These are phyloP conservation scores for Carallia brachiata DNA, from an alignment of 345 rosid species.

Conservation along the genomic window DNA sequence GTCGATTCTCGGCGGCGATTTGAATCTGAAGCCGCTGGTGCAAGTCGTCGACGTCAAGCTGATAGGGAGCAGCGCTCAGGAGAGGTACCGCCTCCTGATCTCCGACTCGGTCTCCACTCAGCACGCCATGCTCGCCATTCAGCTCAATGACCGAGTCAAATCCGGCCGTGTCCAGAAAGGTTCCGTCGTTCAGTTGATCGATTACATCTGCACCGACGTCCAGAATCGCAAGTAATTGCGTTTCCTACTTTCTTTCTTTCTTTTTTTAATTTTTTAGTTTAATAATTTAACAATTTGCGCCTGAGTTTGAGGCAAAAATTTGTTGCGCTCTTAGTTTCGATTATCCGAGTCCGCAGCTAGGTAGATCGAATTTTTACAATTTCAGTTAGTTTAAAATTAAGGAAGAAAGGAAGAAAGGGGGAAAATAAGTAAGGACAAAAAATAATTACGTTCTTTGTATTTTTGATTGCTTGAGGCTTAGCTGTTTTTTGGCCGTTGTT, in stretches of 20 bases:
- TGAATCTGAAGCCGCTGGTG: slow-evolving; percentile 74
- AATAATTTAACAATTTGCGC: neutral
- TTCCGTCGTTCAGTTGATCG: slow-evolving; percentile 79
- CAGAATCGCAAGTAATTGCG: slow-evolving; percentile 57
- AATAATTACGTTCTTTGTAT: neutral
- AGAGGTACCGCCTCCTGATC: slow-evolving; percentile 66
- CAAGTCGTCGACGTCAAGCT: slow-evolving; percentile 71
- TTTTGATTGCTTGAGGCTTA: slow-evolving; percentile 6
- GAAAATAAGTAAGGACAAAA: neutral
- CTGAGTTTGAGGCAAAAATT: neutral
- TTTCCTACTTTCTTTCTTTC: too few species aligned
- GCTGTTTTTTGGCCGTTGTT: neutral
- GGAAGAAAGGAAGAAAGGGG: neutral
- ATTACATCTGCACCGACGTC: slow-evolving; percentile 73
- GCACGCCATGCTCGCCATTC: slow-evolving; percentile 79
- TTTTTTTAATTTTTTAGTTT: too few species aligned
- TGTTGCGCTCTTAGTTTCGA: neutral
- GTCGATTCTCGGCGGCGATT: slow-evolving; percentile 63
- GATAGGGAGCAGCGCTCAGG: slow-evolving; percentile 55
- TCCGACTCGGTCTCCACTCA: slow-evolving; percentile 67
- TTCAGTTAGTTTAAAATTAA: neutral
- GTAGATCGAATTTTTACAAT: neutral
- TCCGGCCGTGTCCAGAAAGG: slow-evolving; percentile 58
- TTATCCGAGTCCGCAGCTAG: neutral
- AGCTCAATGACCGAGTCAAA: slow-evolving; percentile 73